Evolutionary conservation across 768 basidiomycete species (phyloP).

Genomic region (Pisolithus tinctorius): DNA sequence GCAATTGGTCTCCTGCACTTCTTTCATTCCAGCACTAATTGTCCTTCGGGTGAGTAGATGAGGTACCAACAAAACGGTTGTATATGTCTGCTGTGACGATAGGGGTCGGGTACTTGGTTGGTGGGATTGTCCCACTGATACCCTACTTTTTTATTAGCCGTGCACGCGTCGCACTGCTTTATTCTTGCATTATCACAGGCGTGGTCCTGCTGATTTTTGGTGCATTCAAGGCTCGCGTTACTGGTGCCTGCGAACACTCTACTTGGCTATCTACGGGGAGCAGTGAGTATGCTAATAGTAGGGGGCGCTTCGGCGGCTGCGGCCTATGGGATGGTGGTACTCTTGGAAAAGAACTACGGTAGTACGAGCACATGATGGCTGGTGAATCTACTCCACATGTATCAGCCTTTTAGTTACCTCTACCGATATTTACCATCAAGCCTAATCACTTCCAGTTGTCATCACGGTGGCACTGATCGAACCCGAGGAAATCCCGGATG

Average conservation of each 20-base stretch:
- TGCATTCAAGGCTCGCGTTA: constrained; percentile 81
- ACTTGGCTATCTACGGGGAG: constrained; percentile 79
- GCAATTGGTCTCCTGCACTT: no score
- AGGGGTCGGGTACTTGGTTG: constrained; percentile 88
- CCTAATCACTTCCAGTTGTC: no score
- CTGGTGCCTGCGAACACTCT: constrained; percentile 63
- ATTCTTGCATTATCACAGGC: constrained; percentile 76
- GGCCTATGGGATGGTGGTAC: constrained; percentile 51
- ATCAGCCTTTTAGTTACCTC: no score
- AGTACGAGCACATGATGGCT: background rate
- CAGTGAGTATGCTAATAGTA: constrained; percentile 81
- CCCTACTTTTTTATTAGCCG: constrained; percentile 85
- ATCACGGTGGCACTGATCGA: no score
- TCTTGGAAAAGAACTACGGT: constrained; percentile 30
- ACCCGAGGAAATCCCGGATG: no score
- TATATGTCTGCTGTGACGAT: constrained; percentile 94
- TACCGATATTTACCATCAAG: no score
- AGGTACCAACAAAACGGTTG: constrained; percentile 76
- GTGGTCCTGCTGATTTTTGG: constrained; percentile 86
- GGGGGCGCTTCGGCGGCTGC: constrained; percentile 87
- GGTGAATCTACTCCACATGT: no score
- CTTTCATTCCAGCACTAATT: no score
- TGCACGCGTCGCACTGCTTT: constrained; percentile 64
- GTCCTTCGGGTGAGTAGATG: constrained; percentile 46
- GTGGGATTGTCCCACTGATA: constrained; percentile 86